These are phyloP conservation scores for Aspergillus ustus DNA, from an alignment of 2,329 filamentous ascomycete genomes.

Conservation along the genomic window DNA sequence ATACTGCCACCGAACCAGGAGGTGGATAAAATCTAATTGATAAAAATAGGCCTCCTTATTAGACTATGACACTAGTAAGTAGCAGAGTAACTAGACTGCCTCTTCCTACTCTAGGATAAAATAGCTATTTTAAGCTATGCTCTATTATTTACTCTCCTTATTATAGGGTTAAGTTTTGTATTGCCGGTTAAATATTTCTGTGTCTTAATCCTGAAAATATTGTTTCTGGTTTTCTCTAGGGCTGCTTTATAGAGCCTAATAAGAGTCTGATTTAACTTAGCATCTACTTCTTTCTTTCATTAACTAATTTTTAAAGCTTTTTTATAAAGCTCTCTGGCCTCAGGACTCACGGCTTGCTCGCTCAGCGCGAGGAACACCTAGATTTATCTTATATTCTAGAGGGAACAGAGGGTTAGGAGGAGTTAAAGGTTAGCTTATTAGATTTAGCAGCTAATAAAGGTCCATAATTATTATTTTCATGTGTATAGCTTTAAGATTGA, in stretches of 20 bases:
- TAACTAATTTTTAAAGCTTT: not conserved
- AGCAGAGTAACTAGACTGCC: constrained; percentile 19
- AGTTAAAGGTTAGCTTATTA: too few species aligned
- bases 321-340: not conserved
- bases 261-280: constrained; percentile 18
- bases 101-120: constrained; percentile 19
- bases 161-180: constrained; percentile 7
- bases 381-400: too few species aligned
- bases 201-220: constrained; percentile 29
- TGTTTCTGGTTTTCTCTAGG: constrained; percentile 22
- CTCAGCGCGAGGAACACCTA: too few species aligned
- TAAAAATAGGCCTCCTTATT: constrained; percentile 12
- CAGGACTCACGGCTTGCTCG: not conserved
- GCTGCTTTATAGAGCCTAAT: constrained; percentile 4
- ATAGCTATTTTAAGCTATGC: constrained; percentile 7
- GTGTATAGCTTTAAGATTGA: too few species aligned
- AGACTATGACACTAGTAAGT: constrained; percentile 6
- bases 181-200: constrained; percentile 26
- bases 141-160: not conserved
- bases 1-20: constrained; percentile 19
- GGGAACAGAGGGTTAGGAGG: too few species aligned
- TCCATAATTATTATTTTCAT: too few species aligned
- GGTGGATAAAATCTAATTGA: constrained; percentile 12
- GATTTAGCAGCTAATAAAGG: too few species aligned
- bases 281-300: too few species aligned